A percentile compares a stretch with the other conserved stretches of the same genome.
Evolutionary conservation across 2,329 filamentous ascomycete genomes (phyloP).

Genomic region (Pseudogymnoascus sp.): DNA sequence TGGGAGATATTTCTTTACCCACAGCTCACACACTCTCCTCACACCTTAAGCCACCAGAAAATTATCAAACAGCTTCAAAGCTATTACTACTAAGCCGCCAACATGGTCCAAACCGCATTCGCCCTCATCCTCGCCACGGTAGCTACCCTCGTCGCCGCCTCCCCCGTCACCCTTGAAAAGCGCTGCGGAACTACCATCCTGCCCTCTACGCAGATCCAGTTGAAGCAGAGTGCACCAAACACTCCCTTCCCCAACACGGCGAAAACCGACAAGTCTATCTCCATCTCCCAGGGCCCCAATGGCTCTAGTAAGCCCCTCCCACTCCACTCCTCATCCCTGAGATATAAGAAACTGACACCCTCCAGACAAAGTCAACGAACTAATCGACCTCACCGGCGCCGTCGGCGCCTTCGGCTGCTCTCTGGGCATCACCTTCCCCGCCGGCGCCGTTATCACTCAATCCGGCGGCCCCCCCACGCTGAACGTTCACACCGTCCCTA

Average conservation of each 20-base stretch:
- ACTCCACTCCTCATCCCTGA: not conserved
- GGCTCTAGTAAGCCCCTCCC: not conserved
- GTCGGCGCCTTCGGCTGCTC: slow-evolving; percentile 3
- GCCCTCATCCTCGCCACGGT: not conserved
- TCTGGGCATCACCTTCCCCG: not conserved
- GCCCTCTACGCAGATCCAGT: not conserved
- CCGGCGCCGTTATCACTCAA: not conserved
- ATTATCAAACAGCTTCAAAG: not conserved
- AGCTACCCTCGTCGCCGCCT: not conserved
- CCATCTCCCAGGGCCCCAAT: slow-evolving; percentile 5
- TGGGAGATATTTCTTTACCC: not conserved
- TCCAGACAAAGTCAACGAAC: not conserved
- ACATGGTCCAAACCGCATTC: not conserved
- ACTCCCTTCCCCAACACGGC: not conserved
- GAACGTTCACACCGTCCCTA: not conserved
- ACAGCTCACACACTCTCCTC: not conserved
- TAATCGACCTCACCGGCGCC: not conserved
- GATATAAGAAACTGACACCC: not conserved
- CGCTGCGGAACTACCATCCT: not conserved
- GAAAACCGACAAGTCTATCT: not conserved
- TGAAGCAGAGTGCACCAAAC: not conserved
- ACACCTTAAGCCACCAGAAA: not conserved
- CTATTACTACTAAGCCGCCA: not conserved
- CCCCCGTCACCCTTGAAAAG: not conserved
- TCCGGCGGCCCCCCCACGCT: not conserved